Conservation (phyloP, 345 rosid genomes). For the Rhizophora apiculata region DNA sequence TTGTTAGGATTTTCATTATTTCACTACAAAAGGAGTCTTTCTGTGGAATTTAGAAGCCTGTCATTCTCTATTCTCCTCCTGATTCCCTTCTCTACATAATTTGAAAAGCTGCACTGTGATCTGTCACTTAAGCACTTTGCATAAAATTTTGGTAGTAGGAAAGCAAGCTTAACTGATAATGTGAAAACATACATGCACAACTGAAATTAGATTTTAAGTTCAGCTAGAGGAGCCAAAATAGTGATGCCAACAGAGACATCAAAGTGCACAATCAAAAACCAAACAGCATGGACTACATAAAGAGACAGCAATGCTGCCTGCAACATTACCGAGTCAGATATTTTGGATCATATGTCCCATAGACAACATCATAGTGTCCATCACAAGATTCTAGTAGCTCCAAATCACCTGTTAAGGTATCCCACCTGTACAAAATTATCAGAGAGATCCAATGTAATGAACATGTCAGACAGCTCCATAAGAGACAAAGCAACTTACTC, state of each 20-base stretch:
- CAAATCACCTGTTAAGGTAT: conserved; percentile 82
- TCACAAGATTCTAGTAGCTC: conserved; percentile 79
- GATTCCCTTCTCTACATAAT: background rate
- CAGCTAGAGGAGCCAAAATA: conserved; percentile 19
- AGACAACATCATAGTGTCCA: conserved; percentile 87
- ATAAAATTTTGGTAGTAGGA: conserved; percentile 10
- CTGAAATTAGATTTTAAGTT: conserved; percentile 13
- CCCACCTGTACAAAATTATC: conserved; percentile 75
- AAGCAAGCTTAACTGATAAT: conserved; percentile 24
- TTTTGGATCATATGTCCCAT: conserved; percentile 80
- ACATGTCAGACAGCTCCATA: conserved; percentile 11
- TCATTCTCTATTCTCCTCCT: no score
- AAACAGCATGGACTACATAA: background rate
- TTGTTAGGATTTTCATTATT: no score
- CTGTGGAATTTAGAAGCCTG: no score
- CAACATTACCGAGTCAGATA: conserved; percentile 69
- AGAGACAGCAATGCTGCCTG: background rate
- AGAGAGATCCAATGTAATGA: conserved; percentile 26
- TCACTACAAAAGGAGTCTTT: no score
- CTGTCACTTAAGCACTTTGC: no score
- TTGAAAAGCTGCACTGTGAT: background rate
- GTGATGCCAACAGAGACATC: background rate
- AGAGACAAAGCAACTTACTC: conserved; percentile 57
- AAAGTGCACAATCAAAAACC: background rate
- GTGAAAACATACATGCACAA: conserved; percentile 36